phyloP scores from a whole-genome alignment of 805 yeast genomes.

The Suhomyces vadensis region DNA sequence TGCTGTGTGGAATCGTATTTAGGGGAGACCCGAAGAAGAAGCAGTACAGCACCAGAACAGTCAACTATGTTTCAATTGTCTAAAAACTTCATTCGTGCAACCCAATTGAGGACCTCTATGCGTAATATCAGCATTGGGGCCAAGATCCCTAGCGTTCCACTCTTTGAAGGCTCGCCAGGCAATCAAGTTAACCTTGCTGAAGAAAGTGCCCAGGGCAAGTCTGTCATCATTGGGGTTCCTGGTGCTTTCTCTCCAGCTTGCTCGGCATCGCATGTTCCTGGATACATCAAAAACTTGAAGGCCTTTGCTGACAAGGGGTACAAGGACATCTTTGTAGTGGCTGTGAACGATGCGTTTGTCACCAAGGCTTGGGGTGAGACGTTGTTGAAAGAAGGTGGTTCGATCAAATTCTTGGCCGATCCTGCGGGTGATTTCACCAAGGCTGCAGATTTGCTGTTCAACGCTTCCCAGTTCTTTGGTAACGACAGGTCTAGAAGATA shows the following conservation, averaged over 20 bases:
- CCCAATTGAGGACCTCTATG: neutral
- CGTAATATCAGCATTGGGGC: slow-evolving; percentile 49
- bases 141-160: slow-evolving; percentile 55
- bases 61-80: slow-evolving; percentile 5
- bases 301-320: slow-evolving; percentile 68
- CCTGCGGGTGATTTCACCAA: slow-evolving; percentile 72
- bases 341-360: slow-evolving; percentile 88
- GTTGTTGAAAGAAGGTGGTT: slow-evolving; percentile 21
- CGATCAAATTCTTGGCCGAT: slow-evolving; percentile 69
- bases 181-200: slow-evolving; percentile 57
- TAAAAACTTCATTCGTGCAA: neutral
- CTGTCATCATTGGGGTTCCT: slow-evolving; percentile 43
- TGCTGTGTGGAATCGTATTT: neutral
- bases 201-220: slow-evolving; percentile 35
- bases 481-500: slow-evolving; percentile 72
- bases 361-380: slow-evolving; percentile 73
- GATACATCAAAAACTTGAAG: slow-evolving; percentile 54
- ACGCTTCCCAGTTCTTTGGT: slow-evolving; percentile 77
- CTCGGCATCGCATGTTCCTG: slow-evolving; percentile 70
- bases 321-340: slow-evolving; percentile 59
- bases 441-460: slow-evolving; percentile 66
- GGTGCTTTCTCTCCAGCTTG: slow-evolving; percentile 84
- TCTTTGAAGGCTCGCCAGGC: slow-evolving; percentile 66
- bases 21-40: neutral
- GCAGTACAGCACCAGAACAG: neutral